phyloP scores from a whole-genome alignment of 805 yeast species.

The Kuraishia hungarica region DNA sequence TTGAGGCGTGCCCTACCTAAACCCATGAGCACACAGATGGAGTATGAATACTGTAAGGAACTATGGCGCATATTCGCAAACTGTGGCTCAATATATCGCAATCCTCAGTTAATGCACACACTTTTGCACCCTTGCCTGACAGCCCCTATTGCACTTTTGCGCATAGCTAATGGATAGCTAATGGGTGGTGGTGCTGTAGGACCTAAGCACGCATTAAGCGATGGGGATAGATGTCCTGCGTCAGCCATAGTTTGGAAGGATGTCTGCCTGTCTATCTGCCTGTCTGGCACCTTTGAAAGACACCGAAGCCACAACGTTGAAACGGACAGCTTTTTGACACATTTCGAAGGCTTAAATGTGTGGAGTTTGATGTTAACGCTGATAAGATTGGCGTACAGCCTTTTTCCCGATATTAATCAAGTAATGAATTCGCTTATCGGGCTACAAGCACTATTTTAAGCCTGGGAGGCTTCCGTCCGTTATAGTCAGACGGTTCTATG shows the following conservation, averaged over 20 bases:
- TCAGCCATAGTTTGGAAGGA: background rate
- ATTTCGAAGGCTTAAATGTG: background rate
- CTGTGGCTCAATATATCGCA: background rate
- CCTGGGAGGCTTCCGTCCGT: background rate
- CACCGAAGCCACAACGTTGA: background rate
- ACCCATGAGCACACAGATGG: background rate
- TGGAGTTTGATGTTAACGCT: background rate
- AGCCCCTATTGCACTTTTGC: background rate
- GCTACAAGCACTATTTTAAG: background rate
- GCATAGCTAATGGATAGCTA: background rate
- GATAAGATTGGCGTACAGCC: background rate
- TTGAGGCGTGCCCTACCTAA: background rate
- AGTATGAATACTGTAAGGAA: too few species aligned
- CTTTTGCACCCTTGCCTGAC: background rate
- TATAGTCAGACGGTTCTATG: background rate
- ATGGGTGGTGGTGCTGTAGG: too few species aligned
- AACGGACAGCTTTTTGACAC: background rate
- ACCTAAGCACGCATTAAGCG: background rate
- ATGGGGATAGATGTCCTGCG: background rate
- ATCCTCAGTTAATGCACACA: background rate
- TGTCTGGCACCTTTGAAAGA: background rate
- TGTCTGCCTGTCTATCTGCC: background rate
- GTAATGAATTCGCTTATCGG: background rate
- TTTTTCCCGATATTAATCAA: background rate
- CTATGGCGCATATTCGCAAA: background rate